Conservation (phyloP, 2,329 filamentous ascomycete species). For the Canariomyces notabilis region DNA sequence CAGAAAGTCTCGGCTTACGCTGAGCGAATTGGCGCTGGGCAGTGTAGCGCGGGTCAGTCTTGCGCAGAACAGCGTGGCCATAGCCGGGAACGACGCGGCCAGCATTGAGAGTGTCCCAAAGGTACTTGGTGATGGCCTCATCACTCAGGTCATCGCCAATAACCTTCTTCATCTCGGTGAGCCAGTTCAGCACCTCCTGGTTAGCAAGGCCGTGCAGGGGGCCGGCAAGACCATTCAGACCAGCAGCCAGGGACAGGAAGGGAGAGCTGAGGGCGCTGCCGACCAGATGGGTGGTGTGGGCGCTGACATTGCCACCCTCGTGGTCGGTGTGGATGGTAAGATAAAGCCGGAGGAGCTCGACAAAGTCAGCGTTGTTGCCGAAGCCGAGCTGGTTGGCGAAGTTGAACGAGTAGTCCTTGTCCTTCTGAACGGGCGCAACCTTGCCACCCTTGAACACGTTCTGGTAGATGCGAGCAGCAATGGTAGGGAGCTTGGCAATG, state of each 20-base stretch:
- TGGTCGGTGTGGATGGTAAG: slow-evolving; percentile 99
- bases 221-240: slow-evolving; percentile 95
- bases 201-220: slow-evolving; percentile 98
- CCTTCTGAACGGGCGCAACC: slow-evolving; percentile 91
- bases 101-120: slow-evolving; percentile 93
- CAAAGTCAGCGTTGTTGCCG: slow-evolving; percentile 88
- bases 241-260: slow-evolving; percentile 92
- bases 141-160: slow-evolving; percentile 94
- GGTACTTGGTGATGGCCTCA: slow-evolving; percentile 95
- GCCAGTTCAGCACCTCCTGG: slow-evolving; percentile 99
- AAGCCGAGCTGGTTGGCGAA: slow-evolving; percentile 99
- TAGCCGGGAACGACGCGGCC: slow-evolving; percentile 97
- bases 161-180: slow-evolving; percentile 95
- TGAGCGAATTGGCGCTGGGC: slow-evolving; percentile 97
- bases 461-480: slow-evolving; percentile 98
- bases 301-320: slow-evolving; percentile 98
- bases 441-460: slow-evolving; percentile 99
- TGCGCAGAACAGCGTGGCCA: slow-evolving; percentile 97
- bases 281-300: slow-evolving; percentile 97
- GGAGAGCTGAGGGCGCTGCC: slow-evolving; percentile 95
- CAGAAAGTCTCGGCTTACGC: slow-evolving; percentile 30
- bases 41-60: slow-evolving; percentile 98
- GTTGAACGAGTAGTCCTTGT: slow-evolving; percentile 99
- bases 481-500: slow-evolving; percentile 98
- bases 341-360: slow-evolving; percentile 98